Evolutionary conservation across 78 protist species (phyloP).

Genomic region (Emiliania huxleyi): DNA sequence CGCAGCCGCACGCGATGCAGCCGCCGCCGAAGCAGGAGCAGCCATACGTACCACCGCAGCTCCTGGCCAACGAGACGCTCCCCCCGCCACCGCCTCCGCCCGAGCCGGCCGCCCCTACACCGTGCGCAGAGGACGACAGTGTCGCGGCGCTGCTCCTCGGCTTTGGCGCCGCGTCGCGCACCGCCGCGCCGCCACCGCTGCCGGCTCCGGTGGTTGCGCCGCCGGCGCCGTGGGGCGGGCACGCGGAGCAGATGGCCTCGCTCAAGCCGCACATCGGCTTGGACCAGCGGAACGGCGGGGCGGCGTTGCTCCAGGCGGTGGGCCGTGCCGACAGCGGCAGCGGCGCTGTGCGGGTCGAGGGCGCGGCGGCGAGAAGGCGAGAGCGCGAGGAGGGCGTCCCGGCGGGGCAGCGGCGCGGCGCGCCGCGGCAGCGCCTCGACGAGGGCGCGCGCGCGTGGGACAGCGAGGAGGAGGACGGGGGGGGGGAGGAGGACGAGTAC

Average conservation of each 20-base stretch:
- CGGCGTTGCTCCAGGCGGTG: neutral
- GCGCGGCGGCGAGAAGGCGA: neutral
- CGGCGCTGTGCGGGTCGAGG: neutral
- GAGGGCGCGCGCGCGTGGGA: neutral
- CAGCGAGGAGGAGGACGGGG: neutral
- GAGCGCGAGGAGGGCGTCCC: neutral
- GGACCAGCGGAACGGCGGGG: neutral
- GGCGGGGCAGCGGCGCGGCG: too few relatives aligned
- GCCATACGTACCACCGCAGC: neutral
- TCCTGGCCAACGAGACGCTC: neutral
- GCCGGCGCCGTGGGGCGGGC: neutral
- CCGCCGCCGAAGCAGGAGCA: neutral
- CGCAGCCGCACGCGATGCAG: neutral
- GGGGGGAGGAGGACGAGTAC: neutral
- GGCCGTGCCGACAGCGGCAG: neutral
- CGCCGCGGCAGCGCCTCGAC: too few relatives aligned
- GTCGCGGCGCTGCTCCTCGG: constrained; percentile 16
- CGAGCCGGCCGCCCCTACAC: neutral
- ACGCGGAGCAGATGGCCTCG: neutral
- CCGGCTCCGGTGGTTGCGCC: too few relatives aligned
- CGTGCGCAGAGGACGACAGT: neutral
- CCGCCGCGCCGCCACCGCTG: too few relatives aligned
- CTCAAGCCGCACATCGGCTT: neutral
- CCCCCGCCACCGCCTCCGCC: neutral
- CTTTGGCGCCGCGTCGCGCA: constrained; percentile 1